Base-by-base conservation (phyloP, 106 monocot species). In the Acorus calamus region DNA sequence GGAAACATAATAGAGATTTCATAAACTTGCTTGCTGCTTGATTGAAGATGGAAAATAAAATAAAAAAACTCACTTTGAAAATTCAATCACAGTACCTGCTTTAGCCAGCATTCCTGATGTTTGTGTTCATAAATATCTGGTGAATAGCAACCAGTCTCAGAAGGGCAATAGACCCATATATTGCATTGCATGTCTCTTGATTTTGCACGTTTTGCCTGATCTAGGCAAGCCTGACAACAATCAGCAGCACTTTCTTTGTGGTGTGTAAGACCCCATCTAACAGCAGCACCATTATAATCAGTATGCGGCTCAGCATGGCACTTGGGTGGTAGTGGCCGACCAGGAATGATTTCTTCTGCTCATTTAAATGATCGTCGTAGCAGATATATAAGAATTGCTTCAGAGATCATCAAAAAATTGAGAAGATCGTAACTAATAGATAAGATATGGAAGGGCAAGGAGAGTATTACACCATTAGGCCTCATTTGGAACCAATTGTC, bases 51-150 rank as follows among this genome's bases (percentile, higher is more conserved):
- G 28, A 28, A 28, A 28, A 28, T 28, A 28, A 28, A 28, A 28
- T 28, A 0, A 28, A 45, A 12, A 5, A 56, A 14, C 3, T 44
- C 3, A 3, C 13, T 64, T 3, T 9, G 68, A 46, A 54, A 11
- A 45, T 13, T 2, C 10, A 70, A 70, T 49, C 10, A 52, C 2
- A 42, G 4, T 79, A 83, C 87, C 87, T 80, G 82, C 71, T 87
- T 87, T 53, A 87, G 71, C 87, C 87, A 87, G 69, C 87, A 87
- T 68, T 87, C 87, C 59, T 87, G 87, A 80, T 87, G 87, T 48
- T 83, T 87, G 73, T 87, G 87, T 55, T 87, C 77, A 63, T 87
- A 87, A 47, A 77, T 83, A 72, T 87, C 87, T 43, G 87, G 87
- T 61, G 83, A 83, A 69, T 68, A 77, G 59, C 87, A 87, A 5